Base-by-base conservation (phyloP, 2,329 filamentous ascomycete genomes). In the Trichothecium sympodiale region DNA sequence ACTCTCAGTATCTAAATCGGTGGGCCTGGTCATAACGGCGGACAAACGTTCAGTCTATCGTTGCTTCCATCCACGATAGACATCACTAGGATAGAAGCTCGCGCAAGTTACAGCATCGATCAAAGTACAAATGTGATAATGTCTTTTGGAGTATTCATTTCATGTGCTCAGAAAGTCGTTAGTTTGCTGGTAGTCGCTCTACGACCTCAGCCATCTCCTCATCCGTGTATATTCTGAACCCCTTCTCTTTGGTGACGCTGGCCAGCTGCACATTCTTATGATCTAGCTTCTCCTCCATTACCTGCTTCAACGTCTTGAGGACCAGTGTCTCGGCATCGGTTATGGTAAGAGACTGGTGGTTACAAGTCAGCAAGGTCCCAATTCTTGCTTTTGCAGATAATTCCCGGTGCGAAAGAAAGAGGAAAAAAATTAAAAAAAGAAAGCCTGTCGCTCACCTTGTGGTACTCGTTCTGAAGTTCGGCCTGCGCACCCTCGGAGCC, bases 281-380 rank as follows among this genome's bases (percentile, higher is more conserved):
- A 59, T 98, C 91, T 41, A 98, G 73, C 70, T 98, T 98, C 77
- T 98, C 91, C 67, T 98, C 91, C 91, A 98, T 98, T 49, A 98
- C 91, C 67, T 98, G 91, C 74, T 96, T 98, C 59, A 98, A 63
- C 27, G 91, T 98, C 77, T 96, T 96, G 54, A 98, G 70, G 35
- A 94, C 88, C 46, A 98, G 67, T 4, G 88, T 91, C 67, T 98
- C 91, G 39, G 91, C 91, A 56, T 98, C 91, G 38, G 74, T 69
- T 43, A 98, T 80, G 29, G 88, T 94, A 44, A 98, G 73, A 39
- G 89, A 96, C 75, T 82, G 9, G 9, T 13, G 32, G 43, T 46
- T 17, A 44, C 36, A 8, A 6, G 28, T 29, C 13, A 29, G 28
- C 28, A 16, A 7, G n/a, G 13, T 16, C n/a, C 13, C n/a, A n/a